Evolutionary conservation across 2,329 filamentous ascomycete species (phyloP).

Genomic region (Hypoxylon sp.): DNA sequence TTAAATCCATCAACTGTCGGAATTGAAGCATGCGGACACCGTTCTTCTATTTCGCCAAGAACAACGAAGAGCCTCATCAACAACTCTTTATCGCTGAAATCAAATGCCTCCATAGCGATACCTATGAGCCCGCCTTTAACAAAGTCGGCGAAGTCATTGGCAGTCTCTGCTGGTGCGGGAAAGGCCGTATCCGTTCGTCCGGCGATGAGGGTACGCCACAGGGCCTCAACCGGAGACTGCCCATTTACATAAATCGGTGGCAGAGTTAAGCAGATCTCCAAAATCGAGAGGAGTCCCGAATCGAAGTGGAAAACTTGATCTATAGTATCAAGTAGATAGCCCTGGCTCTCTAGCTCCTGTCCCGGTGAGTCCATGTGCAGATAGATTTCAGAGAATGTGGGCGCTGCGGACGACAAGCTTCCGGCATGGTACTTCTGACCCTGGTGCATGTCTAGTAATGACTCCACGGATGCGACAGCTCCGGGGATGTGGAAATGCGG

Average conservation of each 20-base stretch:
- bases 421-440: conserved; percentile 35
- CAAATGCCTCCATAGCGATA: conserved; percentile 21
- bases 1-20: conserved; percentile 24
- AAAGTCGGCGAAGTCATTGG: conserved; percentile 28
- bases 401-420: conserved; percentile 17
- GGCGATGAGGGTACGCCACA: conserved; percentile 38
- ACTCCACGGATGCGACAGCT: conserved; percentile 33
- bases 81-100: background rate
- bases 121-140: conserved; percentile 31
- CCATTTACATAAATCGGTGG: conserved; percentile 22
- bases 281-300: conserved; percentile 19
- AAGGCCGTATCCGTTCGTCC: conserved; percentile 34
- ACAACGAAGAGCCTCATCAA: conserved; percentile 10
- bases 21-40: conserved; percentile 32
- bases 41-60: conserved; percentile 17
- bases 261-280: conserved; percentile 27
- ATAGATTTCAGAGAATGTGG: conserved; percentile 25
- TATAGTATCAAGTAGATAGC: conserved; percentile 28
- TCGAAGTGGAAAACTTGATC: conserved; percentile 34
- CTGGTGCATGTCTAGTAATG: conserved; percentile 32
- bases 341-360: conserved; percentile 20
- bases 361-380: conserved; percentile 20
- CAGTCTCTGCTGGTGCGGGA: conserved; percentile 29
- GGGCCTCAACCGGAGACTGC: conserved; percentile 29
- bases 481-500: conserved; percentile 35